phyloP scores from a whole-genome alignment of 2,329 filamentous ascomycete genomes.

The Cryphonectria carpinicola region DNA sequence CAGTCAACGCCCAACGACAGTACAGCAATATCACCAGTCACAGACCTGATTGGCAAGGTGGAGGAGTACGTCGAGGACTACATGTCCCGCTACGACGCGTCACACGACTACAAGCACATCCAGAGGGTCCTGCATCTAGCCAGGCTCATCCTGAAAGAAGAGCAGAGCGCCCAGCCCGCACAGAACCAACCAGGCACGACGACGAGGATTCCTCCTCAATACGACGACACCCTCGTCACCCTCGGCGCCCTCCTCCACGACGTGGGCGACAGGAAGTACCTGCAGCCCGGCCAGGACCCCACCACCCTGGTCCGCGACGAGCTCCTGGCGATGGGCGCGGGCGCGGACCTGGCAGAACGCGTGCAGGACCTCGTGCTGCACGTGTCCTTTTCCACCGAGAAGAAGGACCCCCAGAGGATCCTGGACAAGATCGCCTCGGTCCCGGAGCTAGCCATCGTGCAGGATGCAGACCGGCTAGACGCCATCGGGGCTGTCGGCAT shows the following conservation, averaged over 20 bases:
- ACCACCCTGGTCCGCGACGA: constrained; percentile 59
- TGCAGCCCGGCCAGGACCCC: constrained; percentile 58
- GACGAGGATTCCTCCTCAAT: background rate
- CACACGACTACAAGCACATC: constrained; percentile 87
- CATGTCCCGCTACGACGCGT: constrained; percentile 80
- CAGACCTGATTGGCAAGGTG: constrained; percentile 54
- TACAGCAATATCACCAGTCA: background rate
- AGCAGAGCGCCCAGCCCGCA: constrained; percentile 37
- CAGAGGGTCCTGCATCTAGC: constrained; percentile 75
- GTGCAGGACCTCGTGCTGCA: constrained; percentile 75
- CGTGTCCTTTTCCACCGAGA: constrained; percentile 81
- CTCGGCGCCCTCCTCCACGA: constrained; percentile 83
- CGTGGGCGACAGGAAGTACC: constrained; percentile 85
- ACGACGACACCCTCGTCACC: constrained; percentile 61
- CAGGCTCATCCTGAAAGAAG: constrained; percentile 61
- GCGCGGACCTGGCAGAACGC: constrained; percentile 60
- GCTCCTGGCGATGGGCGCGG: constrained; percentile 62
- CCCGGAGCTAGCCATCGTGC: constrained; percentile 82
- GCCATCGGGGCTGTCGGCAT: constrained; percentile 87
- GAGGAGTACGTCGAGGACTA: constrained; percentile 69
- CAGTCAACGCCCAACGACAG: background rate
- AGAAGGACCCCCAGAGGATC: constrained; percentile 64
- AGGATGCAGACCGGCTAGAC: constrained; percentile 90
- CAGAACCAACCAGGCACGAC: constrained; percentile 10
- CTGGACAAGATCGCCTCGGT: constrained; percentile 60